Percentiles rank a stretch among this genome's conserved stretches.
Conservation (phyloP, 2,329 filamentous ascomycete genomes). For the Hysterium pulicare region DNA sequence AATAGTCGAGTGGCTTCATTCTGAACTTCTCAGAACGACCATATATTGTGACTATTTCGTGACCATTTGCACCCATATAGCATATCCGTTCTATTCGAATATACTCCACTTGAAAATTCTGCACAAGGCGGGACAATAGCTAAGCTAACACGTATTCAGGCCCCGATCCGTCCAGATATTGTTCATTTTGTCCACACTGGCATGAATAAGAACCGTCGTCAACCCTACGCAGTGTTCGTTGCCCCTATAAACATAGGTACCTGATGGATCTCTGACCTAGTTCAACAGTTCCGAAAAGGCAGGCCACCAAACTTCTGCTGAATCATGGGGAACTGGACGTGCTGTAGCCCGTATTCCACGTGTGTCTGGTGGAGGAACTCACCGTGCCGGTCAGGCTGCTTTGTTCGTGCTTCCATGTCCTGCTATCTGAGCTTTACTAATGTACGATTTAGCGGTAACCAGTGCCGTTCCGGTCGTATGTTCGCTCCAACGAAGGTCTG, state of each 20-base stretch:
- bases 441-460: conserved; percentile 67
- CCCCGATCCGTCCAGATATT: conserved; percentile 97
- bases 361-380: conserved; percentile 99
- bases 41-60: too few relatives aligned
- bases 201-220: conserved; percentile 99
- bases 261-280: conserved; percentile 14
- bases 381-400: conserved; percentile 99
- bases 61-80: too few relatives aligned
- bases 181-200: conserved; percentile 98
- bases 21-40: too few relatives aligned
- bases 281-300: conserved; percentile 81
- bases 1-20: too few relatives aligned
- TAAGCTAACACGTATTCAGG: too few relatives aligned
- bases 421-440: background rate
- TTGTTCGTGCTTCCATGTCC: conserved; percentile 46
- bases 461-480: conserved; percentile 99
- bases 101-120: too few relatives aligned
- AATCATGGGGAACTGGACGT: conserved; percentile 98
- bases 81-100: too few relatives aligned
- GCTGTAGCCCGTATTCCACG: conserved; percentile 99
- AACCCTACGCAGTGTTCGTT: conserved; percentile 91
- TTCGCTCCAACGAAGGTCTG: conserved; percentile 99
- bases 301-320: conserved; percentile 98
- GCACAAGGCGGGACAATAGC: too few relatives aligned
- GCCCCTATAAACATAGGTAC: conserved; percentile 4